A percentile compares a stretch with the other conserved stretches of the same genome.
These are phyloP conservation scores for Ogataea thermomethanolica DNA, from an alignment of 805 yeast species.

Conservation along the genomic window DNA sequence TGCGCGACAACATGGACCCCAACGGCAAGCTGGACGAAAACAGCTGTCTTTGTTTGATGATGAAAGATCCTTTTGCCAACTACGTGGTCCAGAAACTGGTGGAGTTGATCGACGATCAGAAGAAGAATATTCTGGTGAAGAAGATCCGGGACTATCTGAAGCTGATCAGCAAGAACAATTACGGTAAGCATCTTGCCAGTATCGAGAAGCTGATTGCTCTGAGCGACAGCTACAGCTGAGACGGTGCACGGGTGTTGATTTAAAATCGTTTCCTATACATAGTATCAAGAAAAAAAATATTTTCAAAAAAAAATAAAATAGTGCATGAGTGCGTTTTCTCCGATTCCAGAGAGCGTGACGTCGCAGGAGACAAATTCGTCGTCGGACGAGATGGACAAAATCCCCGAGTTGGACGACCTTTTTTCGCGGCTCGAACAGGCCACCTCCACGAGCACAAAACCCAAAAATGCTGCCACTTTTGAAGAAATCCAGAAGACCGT, in stretches of 20 bases:
- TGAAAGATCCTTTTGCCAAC: conserved; percentile 97
- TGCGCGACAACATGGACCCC: conserved; percentile 45
- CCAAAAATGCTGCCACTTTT: conserved; percentile 30
- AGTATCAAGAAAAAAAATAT: conserved; percentile 1
- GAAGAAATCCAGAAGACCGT: conserved; percentile 28
- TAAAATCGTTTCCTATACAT: conserved; percentile 1
- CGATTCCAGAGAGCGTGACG: conserved; percentile 18
- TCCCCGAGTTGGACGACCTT: conserved; percentile 30
- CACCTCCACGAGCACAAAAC: conserved; percentile 1
- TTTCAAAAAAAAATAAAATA: background rate
- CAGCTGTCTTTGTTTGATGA: conserved; percentile 81
- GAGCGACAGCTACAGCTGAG: conserved; percentile 39
- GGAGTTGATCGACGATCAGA: conserved; percentile 69
- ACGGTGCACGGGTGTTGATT: conserved; percentile 7
- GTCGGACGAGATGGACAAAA: conserved; percentile 10
- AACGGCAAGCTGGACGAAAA: conserved; percentile 52
- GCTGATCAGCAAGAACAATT: conserved; percentile 61
- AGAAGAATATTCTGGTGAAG: conserved; percentile 64
- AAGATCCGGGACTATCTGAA: conserved; percentile 79
- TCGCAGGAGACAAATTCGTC: conserved; percentile 15
- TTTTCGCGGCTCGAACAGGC: conserved; percentile 28
- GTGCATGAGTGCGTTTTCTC: conserved; percentile 12
- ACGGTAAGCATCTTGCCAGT: conserved; percentile 80
- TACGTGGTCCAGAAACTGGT: conserved; percentile 95
- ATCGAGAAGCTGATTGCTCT: conserved; percentile 68